Evolutionary conservation across 78 protist genomes (phyloP).

Genomic region (Planoprotostelium fungivorum): DNA sequence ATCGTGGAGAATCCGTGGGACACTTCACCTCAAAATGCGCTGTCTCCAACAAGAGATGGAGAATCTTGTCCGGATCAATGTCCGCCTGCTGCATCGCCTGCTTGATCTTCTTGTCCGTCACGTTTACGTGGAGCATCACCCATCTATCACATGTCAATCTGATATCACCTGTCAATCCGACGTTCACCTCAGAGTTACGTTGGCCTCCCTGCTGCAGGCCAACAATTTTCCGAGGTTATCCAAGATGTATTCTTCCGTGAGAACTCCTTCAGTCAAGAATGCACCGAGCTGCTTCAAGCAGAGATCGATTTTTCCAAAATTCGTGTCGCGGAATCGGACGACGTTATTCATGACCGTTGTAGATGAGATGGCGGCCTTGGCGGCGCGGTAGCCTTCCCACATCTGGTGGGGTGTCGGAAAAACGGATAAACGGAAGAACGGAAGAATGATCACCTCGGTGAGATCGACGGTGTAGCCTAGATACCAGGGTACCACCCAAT

Average conservation of each 20-base stretch:
- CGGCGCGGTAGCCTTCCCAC: constrained; percentile 93
- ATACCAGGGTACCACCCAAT: constrained; percentile 93
- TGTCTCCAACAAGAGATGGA: constrained; percentile 35
- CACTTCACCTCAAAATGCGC: constrained; percentile 1
- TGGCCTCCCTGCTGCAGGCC: constrained; percentile 67
- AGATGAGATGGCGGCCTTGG: constrained; percentile 84
- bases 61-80: constrained; percentile 67
- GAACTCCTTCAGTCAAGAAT: constrained; percentile 60
- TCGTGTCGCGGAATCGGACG: background rate
- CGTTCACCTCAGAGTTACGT: constrained; percentile 91
- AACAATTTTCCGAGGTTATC: constrained; percentile 71
- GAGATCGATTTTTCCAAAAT: background rate
- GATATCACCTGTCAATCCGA: constrained; percentile 27
- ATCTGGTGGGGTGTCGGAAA: background rate
- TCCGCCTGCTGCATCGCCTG: constrained; percentile 81
- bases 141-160: background rate
- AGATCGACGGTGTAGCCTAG: constrained; percentile 93
- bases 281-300: background rate
- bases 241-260: constrained; percentile 79
- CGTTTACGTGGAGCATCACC: constrained; percentile 40
- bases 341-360: constrained; percentile 57
- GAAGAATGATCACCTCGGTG: constrained; percentile 72
- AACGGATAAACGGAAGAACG: constrained; percentile 64
- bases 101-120: constrained; percentile 31
- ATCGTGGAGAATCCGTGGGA: background rate